Base-by-base conservation (phyloP, 441 rosid genomes). In the Bocquillonia castaneifolia region DNA sequence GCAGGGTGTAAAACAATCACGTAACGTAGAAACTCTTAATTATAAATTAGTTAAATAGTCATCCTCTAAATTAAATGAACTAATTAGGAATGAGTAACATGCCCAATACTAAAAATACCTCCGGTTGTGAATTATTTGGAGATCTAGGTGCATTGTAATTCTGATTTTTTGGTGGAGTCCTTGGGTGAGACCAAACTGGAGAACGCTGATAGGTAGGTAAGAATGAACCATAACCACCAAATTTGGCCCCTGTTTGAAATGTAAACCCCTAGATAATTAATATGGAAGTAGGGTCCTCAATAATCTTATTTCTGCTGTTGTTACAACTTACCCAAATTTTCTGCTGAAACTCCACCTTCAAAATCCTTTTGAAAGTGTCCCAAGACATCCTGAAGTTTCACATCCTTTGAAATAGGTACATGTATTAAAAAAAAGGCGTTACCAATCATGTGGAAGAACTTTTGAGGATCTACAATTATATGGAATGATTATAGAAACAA, bases 171-270 rank as follows among this genome's bases (percentile, higher is more conserved):
- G 81, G 83, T 3, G 91, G 86, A 64, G 89, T 76, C 81, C 76
- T 86, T 15, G 87, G 83, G 74, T 74, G 83, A 77, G 95, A 72
- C 79, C 80, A 79, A 59, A 77, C 73, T 72, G 96, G 98, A 71
- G 99, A 90, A 39, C 97, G 93, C 62, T 84, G 86, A 80, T 83
- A 80, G 53, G 92, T 57, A 59, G 92, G 90, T 73, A 95, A 85
- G 80, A 95, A 95, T 23, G 99, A 95, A 77, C 98, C 99, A 79
- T 95, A 95, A 39, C 95, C 97, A 73, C 97, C 99, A 85, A 73
- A 92, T 75, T 86, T 92, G 48, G 99, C 79, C 74, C 99, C 99
- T 95, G 87, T 71, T 72, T 69, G 66, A 31, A 77, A 72, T 67
- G 47, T 75, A 74, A 75, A 63, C 51, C 65, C 65, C 61, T 28